phyloP scores from a whole-genome alignment of 495 filamentous ascomycete species.

The Aeminium ludgeri region DNA sequence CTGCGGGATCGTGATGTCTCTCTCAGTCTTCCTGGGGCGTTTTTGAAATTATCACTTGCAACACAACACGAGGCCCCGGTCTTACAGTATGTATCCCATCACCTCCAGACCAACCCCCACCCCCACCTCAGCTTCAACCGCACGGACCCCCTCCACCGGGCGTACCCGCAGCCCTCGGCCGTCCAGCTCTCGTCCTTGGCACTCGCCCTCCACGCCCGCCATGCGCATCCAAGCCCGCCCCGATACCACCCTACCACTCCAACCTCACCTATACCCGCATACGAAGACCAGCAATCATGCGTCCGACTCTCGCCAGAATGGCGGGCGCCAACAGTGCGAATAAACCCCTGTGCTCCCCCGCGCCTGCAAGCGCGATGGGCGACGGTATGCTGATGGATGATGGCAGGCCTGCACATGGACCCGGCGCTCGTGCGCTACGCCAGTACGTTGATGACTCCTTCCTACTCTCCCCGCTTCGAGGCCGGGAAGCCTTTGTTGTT shows the following conservation, averaged over 20 bases:
- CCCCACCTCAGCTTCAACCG: too few relatives aligned
- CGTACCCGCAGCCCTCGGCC: not conserved
- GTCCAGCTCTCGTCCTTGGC: not conserved
- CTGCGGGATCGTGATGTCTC: too few relatives aligned
- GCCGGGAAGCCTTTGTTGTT: not conserved
- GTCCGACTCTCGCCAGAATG: slow-evolving; percentile 14
- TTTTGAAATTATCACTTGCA: too few relatives aligned
- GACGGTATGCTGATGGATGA: slow-evolving; percentile 5
- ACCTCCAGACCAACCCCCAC: too few relatives aligned
- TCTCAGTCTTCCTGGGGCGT: too few relatives aligned
- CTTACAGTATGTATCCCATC: too few relatives aligned
- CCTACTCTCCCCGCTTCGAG: slow-evolving; percentile 1
- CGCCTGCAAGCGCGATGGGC: not conserved
- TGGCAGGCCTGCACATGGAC: slow-evolving; percentile 24
- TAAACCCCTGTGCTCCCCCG: not conserved
- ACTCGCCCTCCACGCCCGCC: not conserved
- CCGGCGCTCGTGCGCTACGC: slow-evolving; percentile 27
- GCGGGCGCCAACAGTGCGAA: slow-evolving; percentile 19
- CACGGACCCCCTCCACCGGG: too few relatives aligned
- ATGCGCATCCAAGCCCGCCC: not conserved
- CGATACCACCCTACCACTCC: not conserved
- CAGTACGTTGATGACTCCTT: slow-evolving; percentile 21
- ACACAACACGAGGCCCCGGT: too few relatives aligned
- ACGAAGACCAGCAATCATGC: slow-evolving; percentile 1
- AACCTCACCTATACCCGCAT: not conserved